Base-by-base conservation (phyloP, 2,329 filamentous ascomycete genomes). In the Pleoardoris graminearum region DNA sequence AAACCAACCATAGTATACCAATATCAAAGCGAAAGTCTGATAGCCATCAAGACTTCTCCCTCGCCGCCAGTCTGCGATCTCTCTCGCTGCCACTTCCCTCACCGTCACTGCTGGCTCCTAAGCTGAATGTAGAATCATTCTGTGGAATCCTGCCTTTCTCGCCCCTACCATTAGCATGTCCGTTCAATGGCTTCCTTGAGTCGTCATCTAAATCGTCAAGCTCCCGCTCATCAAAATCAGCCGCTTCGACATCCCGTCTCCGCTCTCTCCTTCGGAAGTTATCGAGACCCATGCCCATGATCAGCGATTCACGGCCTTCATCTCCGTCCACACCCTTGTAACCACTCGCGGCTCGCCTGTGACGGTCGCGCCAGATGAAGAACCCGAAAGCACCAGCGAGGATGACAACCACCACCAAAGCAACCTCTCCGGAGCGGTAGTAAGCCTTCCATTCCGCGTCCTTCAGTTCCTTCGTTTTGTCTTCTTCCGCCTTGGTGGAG, bases 371-470 rank as follows among this genome's bases (percentile, higher is more conserved):
- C 79, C 81, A 85, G 57, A 86, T 78, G 61, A 85, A 83, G 67
- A 85, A 89, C n/a, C 87, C 90, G 87, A 90, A 96, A 11, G 83
- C 77, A 4, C 76, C 77, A 1, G 89, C 90, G 1, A 85, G 86
- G 53, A 94, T 83, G 46, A 87, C 79, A 16, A 96, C 90, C 43
- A 97, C 84, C 14, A 92, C 85, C 2, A 97, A 81, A 1, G 91
- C 91, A 6, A 92, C 84, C 74, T 95, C 90, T 45, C 92, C 91
- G 2, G 90, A 94, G 64, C 89, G 87, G 69, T 88, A 88, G 74
- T 97, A 97, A 0, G 92, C 92, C 46, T 87, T 84, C 89, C 91
- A 95, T 65, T 92, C 89, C 16, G 91, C 91, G 23, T 90, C 84
- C 62, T 92, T 85, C n/a, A 96, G 75, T 67, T 88, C 85, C 67